Evolutionary conservation across 192 early-diverging fungal species (phyloP), one percentile per base, ranked within the genome.

Genomic region (Backusella westeae): DNA sequence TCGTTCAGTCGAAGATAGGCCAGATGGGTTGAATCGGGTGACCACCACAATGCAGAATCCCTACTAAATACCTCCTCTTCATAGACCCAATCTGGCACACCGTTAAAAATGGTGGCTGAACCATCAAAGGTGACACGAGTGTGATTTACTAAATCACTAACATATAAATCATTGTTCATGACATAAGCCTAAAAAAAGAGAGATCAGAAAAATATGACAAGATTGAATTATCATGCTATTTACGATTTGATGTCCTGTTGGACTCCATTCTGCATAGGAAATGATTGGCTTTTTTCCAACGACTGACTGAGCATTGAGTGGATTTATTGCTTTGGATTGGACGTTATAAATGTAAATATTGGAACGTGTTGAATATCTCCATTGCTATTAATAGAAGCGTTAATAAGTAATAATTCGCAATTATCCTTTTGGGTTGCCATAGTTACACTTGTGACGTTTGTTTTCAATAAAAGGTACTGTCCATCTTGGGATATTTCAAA

Each of bases 31-130:
- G 88, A 93, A 65, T 94, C 93, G 12, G 94, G 93, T 1, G 95
- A 93, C 92, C 97, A 97, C 95, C 95, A 97, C 19, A 95, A 76
- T 5, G 96, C 90, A 12, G 85, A 82, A 14, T 91, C 87, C 0
- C 79, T 79, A 8, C 75, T 83, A 63, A 94, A 88, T 1, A 99
- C 93, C 78, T 99, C 97, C 80, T 99, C 85, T 81, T 98, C 96
- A 74, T 99, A 99, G 0, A 97, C 96, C 97, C 97, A 99, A 82
- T 99, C 97, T n/a, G 96, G 91, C 7, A 98, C 86, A 7, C 96
- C 97, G 78, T 98, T 98, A 75, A 97, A 93, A 23, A 97, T 87
- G 32, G 84, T 87, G 36, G 83, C 83, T 32, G 91, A 91, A 15
- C 96, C 96, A 80, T 98, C 96, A 66, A 84, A 88, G 1, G 97